Evolutionary conservation across 1,139 yeast species (phyloP).

Genomic region (Blastobotrys niveus): DNA sequence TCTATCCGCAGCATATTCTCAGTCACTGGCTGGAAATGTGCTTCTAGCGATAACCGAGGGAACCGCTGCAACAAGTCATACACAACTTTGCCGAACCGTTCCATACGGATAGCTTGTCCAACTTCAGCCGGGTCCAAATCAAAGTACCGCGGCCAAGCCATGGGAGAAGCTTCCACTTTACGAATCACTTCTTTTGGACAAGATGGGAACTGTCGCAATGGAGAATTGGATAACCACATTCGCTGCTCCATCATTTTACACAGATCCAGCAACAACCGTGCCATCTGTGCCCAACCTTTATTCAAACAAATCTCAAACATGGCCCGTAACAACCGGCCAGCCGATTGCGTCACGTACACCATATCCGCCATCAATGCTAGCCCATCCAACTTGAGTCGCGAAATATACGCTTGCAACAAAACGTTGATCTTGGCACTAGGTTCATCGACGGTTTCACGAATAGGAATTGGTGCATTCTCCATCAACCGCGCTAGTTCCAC

Average conservation of each 20-base stretch:
- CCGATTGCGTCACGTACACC: slow-evolving; percentile 90
- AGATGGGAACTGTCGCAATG: slow-evolving; percentile 71
- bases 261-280: slow-evolving; percentile 54
- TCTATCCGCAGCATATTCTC: slow-evolving; percentile 59
- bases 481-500: slow-evolving; percentile 65
- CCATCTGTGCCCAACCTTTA: slow-evolving; percentile 66
- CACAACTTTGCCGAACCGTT: slow-evolving; percentile 57
- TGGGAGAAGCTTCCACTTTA: slow-evolving; percentile 71
- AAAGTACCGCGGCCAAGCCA: slow-evolving; percentile 80
- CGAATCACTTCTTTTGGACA: slow-evolving; percentile 66
- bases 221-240: slow-evolving; percentile 81
- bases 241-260: slow-evolving; percentile 78
- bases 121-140: slow-evolving; percentile 66
- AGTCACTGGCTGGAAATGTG: slow-evolving; percentile 72
- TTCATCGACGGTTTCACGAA: slow-evolving; percentile 65
- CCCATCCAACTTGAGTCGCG: slow-evolving; percentile 70
- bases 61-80: slow-evolving; percentile 61
- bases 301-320: slow-evolving; percentile 69
- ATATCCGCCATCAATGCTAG: slow-evolving; percentile 90
- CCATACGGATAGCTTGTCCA: slow-evolving; percentile 75
- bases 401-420: slow-evolving; percentile 77
- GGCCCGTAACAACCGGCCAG: slow-evolving; percentile 83
- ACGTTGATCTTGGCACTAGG: slow-evolving; percentile 76
- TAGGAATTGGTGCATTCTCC: slow-evolving; percentile 80
- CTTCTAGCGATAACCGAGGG: slow-evolving; percentile 57